Evolutionary conservation across 2,329 filamentous ascomycete genomes (phyloP).

Genomic region (Phialophora macrospora): DNA sequence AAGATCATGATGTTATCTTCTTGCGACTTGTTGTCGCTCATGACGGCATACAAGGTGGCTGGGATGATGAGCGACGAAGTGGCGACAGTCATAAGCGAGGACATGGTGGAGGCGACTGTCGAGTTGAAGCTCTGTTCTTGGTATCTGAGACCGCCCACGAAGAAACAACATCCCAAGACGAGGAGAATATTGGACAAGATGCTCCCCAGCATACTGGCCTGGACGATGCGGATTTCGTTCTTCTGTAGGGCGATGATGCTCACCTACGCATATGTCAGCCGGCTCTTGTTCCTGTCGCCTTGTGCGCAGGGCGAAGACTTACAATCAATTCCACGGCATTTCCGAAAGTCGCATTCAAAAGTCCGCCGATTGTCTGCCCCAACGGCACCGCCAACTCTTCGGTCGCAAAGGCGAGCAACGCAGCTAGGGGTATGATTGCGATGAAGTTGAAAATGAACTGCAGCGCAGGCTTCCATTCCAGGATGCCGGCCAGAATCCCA

Average conservation of each 20-base stretch:
- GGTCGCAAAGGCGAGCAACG: constrained; percentile 67
- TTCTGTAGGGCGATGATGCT: constrained; percentile 88
- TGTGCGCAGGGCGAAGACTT: constrained; percentile 69
- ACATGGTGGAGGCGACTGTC: constrained; percentile 59
- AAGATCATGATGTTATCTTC: constrained; percentile 68
- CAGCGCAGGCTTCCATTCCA: constrained; percentile 61
- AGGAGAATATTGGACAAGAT: constrained; percentile 93
- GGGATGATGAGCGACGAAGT: constrained; percentile 80
- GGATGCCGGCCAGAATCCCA: constrained; percentile 66
- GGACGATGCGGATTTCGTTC: constrained; percentile 91
- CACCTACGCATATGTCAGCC: constrained; percentile 71
- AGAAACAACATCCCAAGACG: constrained; percentile 80
- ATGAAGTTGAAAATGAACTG: constrained; percentile 68
- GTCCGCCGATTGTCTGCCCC: constrained; percentile 65
- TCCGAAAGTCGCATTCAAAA: constrained; percentile 70
- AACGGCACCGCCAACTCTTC: constrained; percentile 66
- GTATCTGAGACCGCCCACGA: constrained; percentile 72
- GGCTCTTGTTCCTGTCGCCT: constrained; percentile 70
- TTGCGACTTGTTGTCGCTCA: constrained; percentile 52
- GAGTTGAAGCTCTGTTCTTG: constrained; percentile 67
- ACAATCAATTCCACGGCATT: constrained; percentile 70
- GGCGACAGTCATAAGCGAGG: constrained; percentile 74
- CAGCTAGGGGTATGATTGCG: constrained; percentile 66
- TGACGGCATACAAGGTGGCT: constrained; percentile 72
- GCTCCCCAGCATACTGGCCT: constrained; percentile 94